Evolutionary conservation across 495 filamentous ascomycete genomes (phyloP), one percentile per base, ranked within the genome.

Genomic region (Antarctomyces pellizariae): DNA sequence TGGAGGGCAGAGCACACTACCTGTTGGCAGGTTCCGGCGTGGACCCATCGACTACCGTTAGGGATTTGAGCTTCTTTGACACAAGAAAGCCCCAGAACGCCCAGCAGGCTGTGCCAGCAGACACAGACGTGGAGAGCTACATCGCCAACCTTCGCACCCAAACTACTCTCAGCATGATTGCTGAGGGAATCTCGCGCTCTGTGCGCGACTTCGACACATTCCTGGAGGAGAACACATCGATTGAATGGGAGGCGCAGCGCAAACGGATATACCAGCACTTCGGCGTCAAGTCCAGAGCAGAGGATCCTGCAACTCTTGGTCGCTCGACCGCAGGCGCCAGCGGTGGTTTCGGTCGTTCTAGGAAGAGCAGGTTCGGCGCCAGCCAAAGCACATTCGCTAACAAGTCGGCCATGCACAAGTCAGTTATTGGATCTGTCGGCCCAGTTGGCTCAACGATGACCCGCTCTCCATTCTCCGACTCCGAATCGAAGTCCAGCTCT

Each of bases 241-340:
- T 86, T 56, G 77, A 93, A 46, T 95, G 84, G 84, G 80, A 95
- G 30, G 67, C 71, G 4, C 86, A 95, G 49, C 71, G 83, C 19
- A 75, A 71, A 43, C 68, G 69, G 28, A 91, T 95, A 28, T 92
- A 92, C 44, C 67, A 91, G 39, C 86, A 99, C 43, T 95, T 99
- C 45, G 86, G 86, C 5, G 71, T 99, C 21, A 73, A 62, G 32
- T 58, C 69, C 5, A 66, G 58, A 35, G 37, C 50, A 33, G 54
- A 56, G 18, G 48, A 48, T 10, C 21, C 56, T 17, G 53, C 49
- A 3, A 47, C 42, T 14, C 77, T 78, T 52, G 67, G 72, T 17
- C 56, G 67, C 30, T 53, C 64, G 18, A 24, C 38, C n/a, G 9
- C 21, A 15, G 33, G 33, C 13, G 17, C 41, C 11, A 36, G 48